Percentiles rank a stretch among this genome's conserved stretches.
phyloP scores from a whole-genome alignment of 2,329 filamentous ascomycete species.

The Cryphonectria japonica region DNA sequence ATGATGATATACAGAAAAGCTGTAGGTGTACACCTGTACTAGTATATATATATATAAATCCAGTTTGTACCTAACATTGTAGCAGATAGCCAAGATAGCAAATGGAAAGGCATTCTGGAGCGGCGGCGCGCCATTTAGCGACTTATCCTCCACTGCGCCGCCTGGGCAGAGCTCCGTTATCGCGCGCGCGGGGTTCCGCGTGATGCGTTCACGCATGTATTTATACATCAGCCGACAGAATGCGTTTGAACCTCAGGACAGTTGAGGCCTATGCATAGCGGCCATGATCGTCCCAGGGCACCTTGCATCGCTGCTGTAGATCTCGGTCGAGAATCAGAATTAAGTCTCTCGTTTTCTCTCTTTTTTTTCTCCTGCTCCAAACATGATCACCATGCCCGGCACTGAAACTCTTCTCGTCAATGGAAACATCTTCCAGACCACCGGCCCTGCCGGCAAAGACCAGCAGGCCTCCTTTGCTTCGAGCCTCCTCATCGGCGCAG shows the following conservation, averaged over 20 bases:
- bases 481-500: constrained; percentile 41
- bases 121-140: background rate
- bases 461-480: constrained; percentile 41
- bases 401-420: constrained; percentile 45
- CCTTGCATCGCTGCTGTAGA: background rate
- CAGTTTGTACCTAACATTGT: background rate
- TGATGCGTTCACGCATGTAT: background rate
- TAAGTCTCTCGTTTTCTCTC: background rate
- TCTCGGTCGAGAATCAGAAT: background rate
- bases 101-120: background rate
- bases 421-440: constrained; percentile 51
- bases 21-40: background rate
- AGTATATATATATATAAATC: background rate
- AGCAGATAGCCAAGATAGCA: constrained; percentile 17
- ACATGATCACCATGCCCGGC: constrained; percentile 9
- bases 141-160: background rate
- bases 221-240: background rate
- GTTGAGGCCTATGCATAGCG: background rate
- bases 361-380: background rate
- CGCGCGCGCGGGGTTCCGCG: constrained; percentile 6
- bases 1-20: no score
- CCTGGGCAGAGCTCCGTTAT: constrained; percentile 22
- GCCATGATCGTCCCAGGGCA: background rate
- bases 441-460: constrained; percentile 33
- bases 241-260: background rate